Conservation (phyloP, 169 alveolate species). For the Plasmodium malariae region DNA sequence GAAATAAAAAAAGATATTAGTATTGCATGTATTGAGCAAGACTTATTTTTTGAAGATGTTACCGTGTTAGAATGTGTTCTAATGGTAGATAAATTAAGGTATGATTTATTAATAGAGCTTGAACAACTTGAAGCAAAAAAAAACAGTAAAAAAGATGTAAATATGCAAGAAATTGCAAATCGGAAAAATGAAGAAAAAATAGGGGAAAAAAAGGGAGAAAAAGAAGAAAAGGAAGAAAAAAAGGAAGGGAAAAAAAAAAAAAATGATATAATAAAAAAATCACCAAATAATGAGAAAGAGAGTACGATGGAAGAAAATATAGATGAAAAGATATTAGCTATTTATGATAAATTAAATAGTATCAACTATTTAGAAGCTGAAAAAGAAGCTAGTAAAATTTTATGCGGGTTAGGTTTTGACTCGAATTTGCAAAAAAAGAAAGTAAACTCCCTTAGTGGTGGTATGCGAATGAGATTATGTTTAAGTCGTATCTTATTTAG, state of each 20-base stretch:
- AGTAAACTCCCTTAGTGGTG: slow-evolving; percentile 93
- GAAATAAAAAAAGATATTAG: slow-evolving; percentile 93
- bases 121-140: slow-evolving; percentile 85
- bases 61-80: slow-evolving; percentile 94
- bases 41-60: slow-evolving; percentile 85
- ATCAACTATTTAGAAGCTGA: slow-evolving; percentile 82
- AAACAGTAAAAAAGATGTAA: slow-evolving; percentile 1
- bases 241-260: slow-evolving; percentile 4
- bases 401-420: slow-evolving; percentile 95
- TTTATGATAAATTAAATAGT: slow-evolving; percentile 90
- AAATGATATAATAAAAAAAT: too few relatives aligned
- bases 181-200: neutral
- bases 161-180: neutral
- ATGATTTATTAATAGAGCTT: slow-evolving; percentile 89
- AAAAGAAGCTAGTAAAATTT: slow-evolving; percentile 77
- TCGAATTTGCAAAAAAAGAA: slow-evolving; percentile 89
- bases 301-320: slow-evolving; percentile 86
- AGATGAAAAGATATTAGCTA: slow-evolving; percentile 91
- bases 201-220: neutral
- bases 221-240: neutral
- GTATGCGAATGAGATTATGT: slow-evolving; percentile 85
- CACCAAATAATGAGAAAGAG: slow-evolving; percentile 86
- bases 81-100: slow-evolving; percentile 95
- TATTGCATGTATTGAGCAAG: slow-evolving; percentile 97
- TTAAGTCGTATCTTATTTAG: slow-evolving; percentile 91